Percentiles rank a stretch among this genome's conserved stretches.
These are phyloP conservation scores for Pulveroboletus frians DNA, from an alignment of 768 basidiomycete species.

Conservation along the genomic window DNA sequence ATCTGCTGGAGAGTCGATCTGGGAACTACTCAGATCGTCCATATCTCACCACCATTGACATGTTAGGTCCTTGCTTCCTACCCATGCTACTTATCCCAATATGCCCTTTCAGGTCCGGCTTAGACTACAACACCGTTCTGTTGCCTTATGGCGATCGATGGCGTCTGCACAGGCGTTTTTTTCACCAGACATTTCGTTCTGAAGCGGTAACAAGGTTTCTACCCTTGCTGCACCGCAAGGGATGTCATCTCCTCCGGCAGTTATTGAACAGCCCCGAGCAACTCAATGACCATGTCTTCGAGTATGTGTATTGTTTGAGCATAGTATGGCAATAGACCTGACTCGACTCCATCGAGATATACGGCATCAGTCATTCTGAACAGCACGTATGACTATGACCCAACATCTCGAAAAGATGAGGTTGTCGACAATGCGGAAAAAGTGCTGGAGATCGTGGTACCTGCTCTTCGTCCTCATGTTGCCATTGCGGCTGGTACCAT, in stretches of 20 bases:
- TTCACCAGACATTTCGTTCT: constrained; percentile 15
- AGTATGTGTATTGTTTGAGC: constrained; percentile 17
- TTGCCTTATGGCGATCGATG: constrained; percentile 22
- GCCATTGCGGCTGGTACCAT: constrained; percentile 1
- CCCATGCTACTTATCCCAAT: neutral
- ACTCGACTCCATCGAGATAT: constrained; percentile 3
- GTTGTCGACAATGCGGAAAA: neutral
- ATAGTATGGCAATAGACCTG: neutral
- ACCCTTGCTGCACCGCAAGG: constrained; percentile 21
- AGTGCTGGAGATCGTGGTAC: neutral
- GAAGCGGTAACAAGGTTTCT: constrained; percentile 19
- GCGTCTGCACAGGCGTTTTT: constrained; percentile 21
- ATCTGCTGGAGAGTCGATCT: constrained; percentile 7
- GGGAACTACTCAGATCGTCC: constrained; percentile 10
- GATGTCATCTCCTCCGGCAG: constrained; percentile 28
- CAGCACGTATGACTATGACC: constrained; percentile 15
- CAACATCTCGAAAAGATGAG: constrained; percentile 7
- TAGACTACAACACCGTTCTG: constrained; percentile 11
- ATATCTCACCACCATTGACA: neutral
- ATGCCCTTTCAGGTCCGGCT: constrained; percentile 6
- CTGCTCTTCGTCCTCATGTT: neutral
- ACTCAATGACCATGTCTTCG: constrained; percentile 30
- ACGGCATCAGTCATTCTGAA: constrained; percentile 13
- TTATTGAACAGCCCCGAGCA: constrained; percentile 31
- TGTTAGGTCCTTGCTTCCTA: neutral